Conservation (phyloP, 108 stramenopile species). For the Skeletonema marinoi region DNA sequence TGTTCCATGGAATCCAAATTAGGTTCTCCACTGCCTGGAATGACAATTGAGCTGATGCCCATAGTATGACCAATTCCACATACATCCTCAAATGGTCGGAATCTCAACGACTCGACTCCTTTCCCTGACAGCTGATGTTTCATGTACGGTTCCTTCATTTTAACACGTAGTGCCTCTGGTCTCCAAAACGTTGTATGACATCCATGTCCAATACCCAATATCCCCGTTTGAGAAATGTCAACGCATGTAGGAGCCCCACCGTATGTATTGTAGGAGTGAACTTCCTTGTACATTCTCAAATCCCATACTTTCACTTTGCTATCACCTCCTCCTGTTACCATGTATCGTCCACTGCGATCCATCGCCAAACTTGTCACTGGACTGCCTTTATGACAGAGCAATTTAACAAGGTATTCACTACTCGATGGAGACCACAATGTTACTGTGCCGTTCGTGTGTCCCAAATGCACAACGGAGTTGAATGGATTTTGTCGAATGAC, state of each 20-base stretch:
- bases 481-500: conserved; percentile 92
- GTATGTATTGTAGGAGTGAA: conserved; percentile 62
- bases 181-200: conserved; percentile 91
- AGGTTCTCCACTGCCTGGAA: conserved; percentile 97
- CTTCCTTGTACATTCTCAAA: conserved; percentile 80
- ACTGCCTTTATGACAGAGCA: conserved; percentile 89
- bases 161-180: conserved; percentile 71
- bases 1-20: conserved; percentile 93
- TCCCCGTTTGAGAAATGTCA: conserved; percentile 92
- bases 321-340: conserved; percentile 93
- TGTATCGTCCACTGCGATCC: conserved; percentile 78
- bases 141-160: conserved; percentile 91
- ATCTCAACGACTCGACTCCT: conserved; percentile 75
- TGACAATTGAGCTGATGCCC: conserved; percentile 91
- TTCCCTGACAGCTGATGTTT: conserved; percentile 72
- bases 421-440: conserved; percentile 96
- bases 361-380: conserved; percentile 85
- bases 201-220: conserved; percentile 88
- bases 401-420: conserved; percentile 82
- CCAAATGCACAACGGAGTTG: conserved; percentile 91
- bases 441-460: conserved; percentile 97
- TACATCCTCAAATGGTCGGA: conserved; percentile 98
- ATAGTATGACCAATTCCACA: conserved; percentile 91
- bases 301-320: conserved; percentile 93
- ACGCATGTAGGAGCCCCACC: conserved; percentile 73